phyloP scores from a whole-genome alignment of 2,329 filamentous ascomycete genomes.

The Aspergillus fischeri region DNA sequence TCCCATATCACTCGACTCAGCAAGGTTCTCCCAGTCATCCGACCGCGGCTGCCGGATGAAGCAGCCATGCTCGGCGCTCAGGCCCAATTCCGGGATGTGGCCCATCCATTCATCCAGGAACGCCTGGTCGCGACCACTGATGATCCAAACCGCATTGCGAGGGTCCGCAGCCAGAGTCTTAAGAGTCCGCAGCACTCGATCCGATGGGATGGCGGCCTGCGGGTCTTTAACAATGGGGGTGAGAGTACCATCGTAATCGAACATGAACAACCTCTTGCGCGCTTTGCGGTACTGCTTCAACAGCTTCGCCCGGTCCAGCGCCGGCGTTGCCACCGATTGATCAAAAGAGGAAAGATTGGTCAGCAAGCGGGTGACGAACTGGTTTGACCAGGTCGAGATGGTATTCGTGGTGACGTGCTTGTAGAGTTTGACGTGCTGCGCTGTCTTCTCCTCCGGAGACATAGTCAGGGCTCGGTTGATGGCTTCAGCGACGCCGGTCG shows the following conservation, averaged over 20 bases:
- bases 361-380: slow-evolving; percentile 73
- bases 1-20: slow-evolving; percentile 80
- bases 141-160: slow-evolving; percentile 93
- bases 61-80: slow-evolving; percentile 94
- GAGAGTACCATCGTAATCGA: slow-evolving; percentile 96
- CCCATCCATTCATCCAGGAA: slow-evolving; percentile 90
- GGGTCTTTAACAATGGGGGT: slow-evolving; percentile 94
- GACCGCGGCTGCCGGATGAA: slow-evolving; percentile 80
- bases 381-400: slow-evolving; percentile 79
- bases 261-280: slow-evolving; percentile 87
- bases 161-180: slow-evolving; percentile 75
- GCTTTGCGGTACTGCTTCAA: slow-evolving; percentile 70
- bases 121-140: slow-evolving; percentile 87
- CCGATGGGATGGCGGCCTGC: slow-evolving; percentile 80
- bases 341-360: slow-evolving; percentile 75
- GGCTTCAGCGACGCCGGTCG: slow-evolving; percentile 74
- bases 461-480: slow-evolving; percentile 80
- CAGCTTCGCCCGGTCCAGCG: slow-evolving; percentile 70
- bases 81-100: slow-evolving; percentile 83
- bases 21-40: slow-evolving; percentile 81
- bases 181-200: slow-evolving; percentile 74
- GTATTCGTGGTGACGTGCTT: slow-evolving; percentile 80
- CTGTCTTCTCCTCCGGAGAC: slow-evolving; percentile 59
- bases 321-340: slow-evolving; percentile 71
- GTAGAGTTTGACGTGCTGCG: slow-evolving; percentile 72